Percentiles rank a stretch among this genome's conserved stretches.
Evolutionary conservation across 345 rosid species (phyloP).

Genomic region (Eucalyptus polyanthemos): DNA sequence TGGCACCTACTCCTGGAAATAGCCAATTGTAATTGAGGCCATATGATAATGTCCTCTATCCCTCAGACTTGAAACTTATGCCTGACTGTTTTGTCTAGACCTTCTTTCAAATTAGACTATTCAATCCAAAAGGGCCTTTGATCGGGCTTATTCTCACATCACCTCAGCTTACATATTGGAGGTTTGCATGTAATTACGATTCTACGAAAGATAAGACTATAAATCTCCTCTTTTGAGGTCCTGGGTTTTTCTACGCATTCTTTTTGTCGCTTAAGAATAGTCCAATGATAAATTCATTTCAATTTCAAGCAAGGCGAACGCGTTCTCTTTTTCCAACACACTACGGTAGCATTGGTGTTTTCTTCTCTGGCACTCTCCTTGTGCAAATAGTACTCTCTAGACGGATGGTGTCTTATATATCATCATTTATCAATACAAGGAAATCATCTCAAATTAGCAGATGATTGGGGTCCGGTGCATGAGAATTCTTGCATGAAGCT

Average conservation of each 20-base stretch:
- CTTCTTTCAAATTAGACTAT: neutral
- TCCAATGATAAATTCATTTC: neutral
- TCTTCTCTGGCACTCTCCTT: neutral
- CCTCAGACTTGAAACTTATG: neutral
- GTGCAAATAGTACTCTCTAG: neutral
- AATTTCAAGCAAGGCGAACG: neutral
- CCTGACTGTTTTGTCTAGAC: neutral
- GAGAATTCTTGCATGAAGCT: neutral
- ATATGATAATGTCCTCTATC: neutral
- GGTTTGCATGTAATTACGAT: neutral
- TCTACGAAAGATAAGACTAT: neutral
- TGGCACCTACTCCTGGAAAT: neutral
- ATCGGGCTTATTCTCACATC: neutral
- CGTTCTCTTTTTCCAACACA: neutral
- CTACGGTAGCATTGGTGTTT: neutral
- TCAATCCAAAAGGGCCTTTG: neutral
- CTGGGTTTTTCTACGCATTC: neutral
- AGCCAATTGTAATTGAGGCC: neutral
- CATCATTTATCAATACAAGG: neutral
- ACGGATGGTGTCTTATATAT: neutral
- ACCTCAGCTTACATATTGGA: neutral
- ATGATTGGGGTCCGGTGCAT: neutral
- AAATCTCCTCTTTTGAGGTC: neutral
- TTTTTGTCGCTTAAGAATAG: neutral
- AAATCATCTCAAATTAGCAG: neutral